A percentile compares a stretch with the other conserved stretches of the same genome.
Conservation (phyloP, 192 early-diverging fungal species). For the Coemansia sp. region DNA sequence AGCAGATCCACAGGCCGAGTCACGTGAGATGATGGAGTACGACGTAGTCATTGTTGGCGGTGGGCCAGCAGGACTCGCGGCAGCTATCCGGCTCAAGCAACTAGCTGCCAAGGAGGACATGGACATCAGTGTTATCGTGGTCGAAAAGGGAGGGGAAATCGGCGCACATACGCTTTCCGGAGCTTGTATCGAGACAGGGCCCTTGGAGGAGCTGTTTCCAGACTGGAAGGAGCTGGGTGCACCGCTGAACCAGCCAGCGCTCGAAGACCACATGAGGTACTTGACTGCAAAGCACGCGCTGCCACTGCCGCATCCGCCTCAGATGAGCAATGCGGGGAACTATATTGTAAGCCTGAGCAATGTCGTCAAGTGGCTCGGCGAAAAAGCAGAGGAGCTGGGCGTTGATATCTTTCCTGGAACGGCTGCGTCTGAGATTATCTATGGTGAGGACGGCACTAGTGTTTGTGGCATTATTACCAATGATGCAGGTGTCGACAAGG, state of each 20-base stretch:
- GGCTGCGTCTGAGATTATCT: slow-evolving; percentile 90
- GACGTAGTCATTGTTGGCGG: slow-evolving; percentile 96
- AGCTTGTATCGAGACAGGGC: slow-evolving; percentile 88
- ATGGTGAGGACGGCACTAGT: slow-evolving; percentile 80
- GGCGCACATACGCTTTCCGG: slow-evolving; percentile 95
- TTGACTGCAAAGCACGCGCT: slow-evolving; percentile 75
- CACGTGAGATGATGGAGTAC: slow-evolving; percentile 79
- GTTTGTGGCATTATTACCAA: slow-evolving; percentile 92
- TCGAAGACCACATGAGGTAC: slow-evolving; percentile 80
- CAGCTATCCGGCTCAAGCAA: slow-evolving; percentile 95
- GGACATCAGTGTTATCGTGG: slow-evolving; percentile 84
- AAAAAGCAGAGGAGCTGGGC: slow-evolving; percentile 92
- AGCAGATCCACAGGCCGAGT: slow-evolving; percentile 55
- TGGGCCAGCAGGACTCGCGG: slow-evolving; percentile 89
- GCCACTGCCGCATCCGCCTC: slow-evolving; percentile 87
- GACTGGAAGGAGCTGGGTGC: slow-evolving; percentile 97
- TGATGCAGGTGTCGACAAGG: slow-evolving; percentile 90
- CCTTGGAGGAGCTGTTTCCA: slow-evolving; percentile 93
- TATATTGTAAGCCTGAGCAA: slow-evolving; percentile 95
- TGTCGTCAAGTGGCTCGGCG: slow-evolving; percentile 93
- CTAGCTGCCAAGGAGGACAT: slow-evolving; percentile 74
- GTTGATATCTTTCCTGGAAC: slow-evolving; percentile 94
- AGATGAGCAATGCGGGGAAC: slow-evolving; percentile 96
- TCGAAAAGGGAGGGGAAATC: slow-evolving; percentile 94
- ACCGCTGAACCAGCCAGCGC: slow-evolving; percentile 83